Conservation (phyloP, 805 yeast genomes). For the Myxozyma sirexii region DNA sequence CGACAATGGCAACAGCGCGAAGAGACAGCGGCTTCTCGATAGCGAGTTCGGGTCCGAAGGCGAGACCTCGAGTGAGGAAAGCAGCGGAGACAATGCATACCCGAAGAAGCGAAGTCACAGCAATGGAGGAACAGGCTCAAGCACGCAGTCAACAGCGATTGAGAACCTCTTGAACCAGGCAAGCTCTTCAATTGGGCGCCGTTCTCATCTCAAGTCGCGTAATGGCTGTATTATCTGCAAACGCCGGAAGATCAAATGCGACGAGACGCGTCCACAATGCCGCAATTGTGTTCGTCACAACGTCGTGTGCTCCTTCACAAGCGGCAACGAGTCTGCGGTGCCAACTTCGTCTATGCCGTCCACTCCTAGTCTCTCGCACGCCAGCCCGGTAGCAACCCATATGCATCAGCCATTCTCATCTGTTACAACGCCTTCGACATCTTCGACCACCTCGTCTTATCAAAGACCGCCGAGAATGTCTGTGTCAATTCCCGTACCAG, state of each 20-base stretch:
- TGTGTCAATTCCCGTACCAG: conserved; percentile 32
- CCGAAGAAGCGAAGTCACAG: not conserved
- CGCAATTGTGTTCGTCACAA: conserved; percentile 52
- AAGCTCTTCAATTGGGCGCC: conserved; percentile 10
- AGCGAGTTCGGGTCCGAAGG: not conserved
- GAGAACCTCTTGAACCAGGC: conserved; percentile 7
- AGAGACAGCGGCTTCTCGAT: conserved; percentile 7
- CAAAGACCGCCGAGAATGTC: conserved; percentile 15
- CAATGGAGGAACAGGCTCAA: not conserved
- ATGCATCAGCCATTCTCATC: not conserved
- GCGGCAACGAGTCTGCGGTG: conserved; percentile 6
- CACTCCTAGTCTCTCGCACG: not conserved
- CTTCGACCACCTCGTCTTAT: not conserved
- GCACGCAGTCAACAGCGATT: conserved; percentile 1
- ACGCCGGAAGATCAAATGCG: conserved; percentile 47
- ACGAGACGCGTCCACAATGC: conserved; percentile 62
- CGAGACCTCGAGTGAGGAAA: conserved; percentile 1
- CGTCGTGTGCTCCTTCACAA: conserved; percentile 26
- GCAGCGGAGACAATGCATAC: not conserved
- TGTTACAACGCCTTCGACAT: not conserved
- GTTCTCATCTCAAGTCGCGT: conserved; percentile 29
- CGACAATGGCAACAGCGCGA: not conserved
- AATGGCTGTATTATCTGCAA: conserved; percentile 32
- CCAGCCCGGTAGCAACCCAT: not conserved
- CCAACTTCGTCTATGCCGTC: conserved; percentile 2